Evolutionary conservation across 345 rosid genomes (phyloP).

Genomic region (Brassica incana): DNA sequence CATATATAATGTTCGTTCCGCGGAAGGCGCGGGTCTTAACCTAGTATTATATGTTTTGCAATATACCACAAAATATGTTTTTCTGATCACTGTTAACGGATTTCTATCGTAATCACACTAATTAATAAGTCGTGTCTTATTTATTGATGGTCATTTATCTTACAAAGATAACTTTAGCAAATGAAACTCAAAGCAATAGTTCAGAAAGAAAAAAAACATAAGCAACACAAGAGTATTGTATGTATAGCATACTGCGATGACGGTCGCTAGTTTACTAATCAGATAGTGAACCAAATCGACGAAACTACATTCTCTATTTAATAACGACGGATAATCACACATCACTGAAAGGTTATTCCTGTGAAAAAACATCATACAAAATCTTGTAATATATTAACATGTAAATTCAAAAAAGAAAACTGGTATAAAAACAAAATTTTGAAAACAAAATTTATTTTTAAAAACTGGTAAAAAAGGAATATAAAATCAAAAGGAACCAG

Average conservation of each 20-base stretch:
- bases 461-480: background rate
- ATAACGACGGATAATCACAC: background rate
- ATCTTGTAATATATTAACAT: background rate
- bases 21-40: too few species aligned
- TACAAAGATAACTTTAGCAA: background rate
- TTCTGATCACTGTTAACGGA: background rate
- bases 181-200: too few species aligned
- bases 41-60: too few species aligned
- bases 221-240: background rate
- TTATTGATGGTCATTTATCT: conserved; percentile 12
- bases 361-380: background rate
- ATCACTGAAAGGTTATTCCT: background rate
- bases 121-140: background rate
- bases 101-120: conserved; percentile 9
- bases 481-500: conserved; percentile 9
- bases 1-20: too few species aligned
- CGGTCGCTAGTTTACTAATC: background rate
- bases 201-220: too few species aligned
- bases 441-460: too few species aligned
- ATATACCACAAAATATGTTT: background rate
- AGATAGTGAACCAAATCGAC: background rate
- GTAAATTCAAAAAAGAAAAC: background rate
- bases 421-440: too few species aligned
- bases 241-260: background rate
- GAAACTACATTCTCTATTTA: background rate